Percentiles rank a stretch among this genome's conserved stretches.
These are phyloP conservation scores for Ballota nigra DNA, from an alignment of 257 asterid species.

Conservation along the genomic window DNA sequence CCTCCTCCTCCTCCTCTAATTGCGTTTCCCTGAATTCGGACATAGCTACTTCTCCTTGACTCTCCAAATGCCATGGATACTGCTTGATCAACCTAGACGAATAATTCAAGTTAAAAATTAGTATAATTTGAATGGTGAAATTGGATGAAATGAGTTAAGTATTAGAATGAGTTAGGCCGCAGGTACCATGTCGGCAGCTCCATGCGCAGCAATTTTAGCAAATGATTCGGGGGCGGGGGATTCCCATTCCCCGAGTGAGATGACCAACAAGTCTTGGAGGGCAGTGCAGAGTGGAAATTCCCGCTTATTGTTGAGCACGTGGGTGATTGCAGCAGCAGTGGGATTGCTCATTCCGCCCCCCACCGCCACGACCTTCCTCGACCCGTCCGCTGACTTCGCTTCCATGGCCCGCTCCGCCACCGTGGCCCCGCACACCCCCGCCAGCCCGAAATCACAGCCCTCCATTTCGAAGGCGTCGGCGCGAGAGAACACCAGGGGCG, in stretches of 20 bases:
- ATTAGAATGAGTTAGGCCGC: too few relatives aligned
- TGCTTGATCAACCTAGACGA: conserved; percentile 96
- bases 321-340: conserved; percentile 82
- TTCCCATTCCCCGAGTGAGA: conserved; percentile 67
- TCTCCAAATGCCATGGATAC: conserved; percentile 88
- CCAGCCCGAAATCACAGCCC: conserved; percentile 66
- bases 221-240: conserved; percentile 29
- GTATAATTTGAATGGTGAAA: too few relatives aligned
- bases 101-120: too few relatives aligned
- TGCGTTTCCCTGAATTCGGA: conserved; percentile 64
- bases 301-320: conserved; percentile 75
- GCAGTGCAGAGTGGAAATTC: conserved; percentile 69
- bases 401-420: conserved; percentile 36
- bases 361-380: conserved; percentile 54
- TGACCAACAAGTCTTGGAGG: conserved; percentile 50
- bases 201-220: conserved; percentile 66
- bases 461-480: conserved; percentile 84
- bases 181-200: conserved; percentile 91
- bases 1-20: too few relatives aligned
- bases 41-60: conserved; percentile 44
- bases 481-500: conserved; percentile 66
- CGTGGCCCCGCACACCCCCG: conserved; percentile 58
- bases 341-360: conserved; percentile 81
- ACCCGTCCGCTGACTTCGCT: conserved; percentile 56
- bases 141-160: too few relatives aligned